Conservation (phyloP, 2,329 filamentous ascomycete genomes). For the Paracamarosporium sp. region DNA sequence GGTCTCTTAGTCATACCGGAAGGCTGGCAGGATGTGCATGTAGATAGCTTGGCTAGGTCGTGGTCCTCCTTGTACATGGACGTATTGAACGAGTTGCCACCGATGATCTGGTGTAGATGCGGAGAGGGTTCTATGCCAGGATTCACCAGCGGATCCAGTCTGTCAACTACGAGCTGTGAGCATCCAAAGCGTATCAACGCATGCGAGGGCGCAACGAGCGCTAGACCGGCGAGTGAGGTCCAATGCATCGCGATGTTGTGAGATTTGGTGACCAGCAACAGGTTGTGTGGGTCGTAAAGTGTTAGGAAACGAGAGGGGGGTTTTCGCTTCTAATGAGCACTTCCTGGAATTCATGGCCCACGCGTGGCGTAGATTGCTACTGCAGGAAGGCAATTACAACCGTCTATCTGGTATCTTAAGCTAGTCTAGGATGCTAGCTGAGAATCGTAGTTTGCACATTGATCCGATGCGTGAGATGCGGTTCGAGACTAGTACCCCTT, state of each 20-base stretch:
- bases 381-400: not conserved
- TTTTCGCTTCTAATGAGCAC: not conserved
- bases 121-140: constrained; percentile 25
- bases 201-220: constrained; percentile 23
- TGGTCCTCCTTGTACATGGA: constrained; percentile 29
- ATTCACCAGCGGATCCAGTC: constrained; percentile 33
- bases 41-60: constrained; percentile 26
- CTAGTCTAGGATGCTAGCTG: too few relatives aligned
- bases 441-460: not conserved
- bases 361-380: not conserved
- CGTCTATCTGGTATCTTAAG: not conserved
- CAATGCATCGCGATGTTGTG: constrained; percentile 20
- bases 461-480: not conserved
- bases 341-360: not conserved
- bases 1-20: constrained; percentile 23
- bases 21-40: constrained; percentile 34
- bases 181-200: constrained; percentile 18
- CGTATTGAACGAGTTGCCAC: constrained; percentile 32
- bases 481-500: not conserved
- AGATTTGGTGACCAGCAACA: not conserved
- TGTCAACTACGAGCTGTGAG: constrained; percentile 26
- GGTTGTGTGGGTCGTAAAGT: not conserved
- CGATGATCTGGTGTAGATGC: constrained; percentile 36
- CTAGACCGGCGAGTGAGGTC: constrained; percentile 18
- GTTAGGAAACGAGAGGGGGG: not conserved